These are phyloP conservation scores for Ascomycota sp. DNA, from an alignment of 2,329 filamentous ascomycete genomes.

Conservation along the genomic window DNA sequence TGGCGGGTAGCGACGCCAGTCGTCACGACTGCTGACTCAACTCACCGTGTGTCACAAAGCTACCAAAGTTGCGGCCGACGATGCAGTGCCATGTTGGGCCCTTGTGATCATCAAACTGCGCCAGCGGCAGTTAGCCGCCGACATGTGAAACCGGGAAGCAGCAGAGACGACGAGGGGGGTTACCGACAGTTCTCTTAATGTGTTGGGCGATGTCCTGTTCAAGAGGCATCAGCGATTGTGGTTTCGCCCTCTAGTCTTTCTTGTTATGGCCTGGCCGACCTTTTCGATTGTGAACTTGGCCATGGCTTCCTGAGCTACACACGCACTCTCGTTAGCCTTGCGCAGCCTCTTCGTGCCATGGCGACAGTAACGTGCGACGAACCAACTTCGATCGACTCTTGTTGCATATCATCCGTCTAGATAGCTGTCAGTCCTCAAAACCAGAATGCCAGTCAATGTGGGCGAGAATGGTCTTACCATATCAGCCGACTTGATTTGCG, in stretches of 20 bases:
- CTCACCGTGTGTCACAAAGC: slow-evolving; percentile 92
- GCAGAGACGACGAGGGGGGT: not conserved
- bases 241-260: not conserved
- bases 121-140: not conserved
- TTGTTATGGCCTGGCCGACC: slow-evolving; percentile 11
- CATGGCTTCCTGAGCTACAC: slow-evolving; percentile 38
- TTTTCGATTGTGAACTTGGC: slow-evolving; percentile 39
- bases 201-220: slow-evolving; percentile 75
- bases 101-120: slow-evolving; percentile 84
- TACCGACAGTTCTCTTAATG: slow-evolving; percentile 71
- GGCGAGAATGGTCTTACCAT: slow-evolving; percentile 41
- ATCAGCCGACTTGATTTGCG: slow-evolving; percentile 91
- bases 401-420: slow-evolving; percentile 91
- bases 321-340: slow-evolving; percentile 7
- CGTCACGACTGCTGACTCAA: not conserved
- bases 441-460: not conserved
- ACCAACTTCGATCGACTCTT: slow-evolving; percentile 90
- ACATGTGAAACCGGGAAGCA: not conserved
- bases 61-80: slow-evolving; percentile 93
- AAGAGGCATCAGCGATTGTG: slow-evolving; percentile 4
- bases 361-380: slow-evolving; percentile 18
- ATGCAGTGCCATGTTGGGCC: slow-evolving; percentile 99
- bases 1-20: no score
- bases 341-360: not conserved
- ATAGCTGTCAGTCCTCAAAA: slow-evolving; percentile 8